Evolutionary conservation across 2,329 filamentous ascomycete species (phyloP), one percentile per base, ranked within the genome.

Genomic region (Aspergillus luchuensis): DNA sequence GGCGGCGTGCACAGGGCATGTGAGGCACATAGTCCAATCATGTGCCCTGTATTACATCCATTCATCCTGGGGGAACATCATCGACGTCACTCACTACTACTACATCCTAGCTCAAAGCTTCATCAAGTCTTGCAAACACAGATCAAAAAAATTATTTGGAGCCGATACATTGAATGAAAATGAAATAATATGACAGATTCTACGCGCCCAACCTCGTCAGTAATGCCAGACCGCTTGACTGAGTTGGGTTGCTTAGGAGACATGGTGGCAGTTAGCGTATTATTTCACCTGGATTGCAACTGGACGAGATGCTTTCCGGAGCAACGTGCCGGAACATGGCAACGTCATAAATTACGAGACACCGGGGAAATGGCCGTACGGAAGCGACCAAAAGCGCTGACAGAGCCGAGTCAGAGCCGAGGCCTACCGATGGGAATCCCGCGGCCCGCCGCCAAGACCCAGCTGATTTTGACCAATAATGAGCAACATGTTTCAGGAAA

Each of bases 351-450:
- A 72, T 68, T 71, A 70, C 66, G 55, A 49, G 50, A 48, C 48
- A 30, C 41, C 55, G 55, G 62, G 45, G 61, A 62, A 60, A 60
- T 60, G 61, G 62, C 51, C 43, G 59, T 65, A 66, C 57, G 51
- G 56, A 52, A 59, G 28, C 51, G 47, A 61, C 59, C 53, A 62
- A 63, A 59, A 51, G 47, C 67, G 65, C 66, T 69, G 68, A 71
- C 65, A 63, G 67, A 70, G 63, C 71, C 66, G 67, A 72, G 50
- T 36, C 60, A 63, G 66, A 74, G 65, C 73, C 72, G 73, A 75
- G 72, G 73, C 71, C 67, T 73, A 67, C 72, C 72, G 72, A 75
- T 62, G 62, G 58, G 47, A 58, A 36, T 67, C 65, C 72, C 69
- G 72, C 69, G 61, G 63, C 54, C 63, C 63, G 59, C 58, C 54